phyloP scores from a whole-genome alignment of 2,329 filamentous ascomycete species.

The Colletotrichum musicola region DNA sequence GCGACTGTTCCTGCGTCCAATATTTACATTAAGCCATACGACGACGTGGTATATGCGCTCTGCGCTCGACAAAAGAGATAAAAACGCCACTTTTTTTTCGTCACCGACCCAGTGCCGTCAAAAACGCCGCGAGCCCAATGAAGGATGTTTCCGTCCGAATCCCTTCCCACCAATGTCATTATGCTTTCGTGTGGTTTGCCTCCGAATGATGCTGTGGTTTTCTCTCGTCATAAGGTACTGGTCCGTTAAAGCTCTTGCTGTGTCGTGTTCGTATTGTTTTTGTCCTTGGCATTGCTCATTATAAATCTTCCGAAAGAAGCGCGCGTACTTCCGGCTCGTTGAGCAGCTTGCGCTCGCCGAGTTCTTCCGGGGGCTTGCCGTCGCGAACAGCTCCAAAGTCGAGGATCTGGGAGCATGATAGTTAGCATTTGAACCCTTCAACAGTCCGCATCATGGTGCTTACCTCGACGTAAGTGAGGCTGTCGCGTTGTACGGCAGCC shows the following conservation, averaged over 20 bases:
- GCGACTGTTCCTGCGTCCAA: constrained; percentile 13
- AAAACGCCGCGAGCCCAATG: constrained; percentile 32
- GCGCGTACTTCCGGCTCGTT: constrained; percentile 68
- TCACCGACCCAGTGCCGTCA: constrained; percentile 19
- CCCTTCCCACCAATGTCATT: constrained; percentile 28
- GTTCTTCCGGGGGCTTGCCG: constrained; percentile 80
- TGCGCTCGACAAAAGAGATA: constrained; percentile 17
- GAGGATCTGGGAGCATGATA: constrained; percentile 75
- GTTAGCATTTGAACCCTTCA: background rate
- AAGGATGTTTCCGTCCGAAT: constrained; percentile 25
- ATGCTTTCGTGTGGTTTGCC: constrained; percentile 27
- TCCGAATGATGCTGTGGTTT: constrained; percentile 33
- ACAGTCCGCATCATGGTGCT: constrained; percentile 47
- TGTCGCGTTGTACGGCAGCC: constrained; percentile 93
- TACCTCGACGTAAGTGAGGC: constrained; percentile 95
- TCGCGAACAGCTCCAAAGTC: constrained; percentile 97
- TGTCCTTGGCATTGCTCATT: constrained; percentile 11
- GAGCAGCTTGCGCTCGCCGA: constrained; percentile 82
- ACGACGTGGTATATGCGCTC: constrained; percentile 35
- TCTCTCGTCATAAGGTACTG: constrained; percentile 27
- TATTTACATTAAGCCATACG: constrained; percentile 38
- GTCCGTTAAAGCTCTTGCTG: constrained; percentile 30
- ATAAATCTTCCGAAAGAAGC: constrained; percentile 60
- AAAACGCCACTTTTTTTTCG: constrained; percentile 27
- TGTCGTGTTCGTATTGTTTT: constrained; percentile 4